These are phyloP conservation scores for Serendipita indica DNA, from an alignment of 768 basidiomycete species.

Conservation along the genomic window DNA sequence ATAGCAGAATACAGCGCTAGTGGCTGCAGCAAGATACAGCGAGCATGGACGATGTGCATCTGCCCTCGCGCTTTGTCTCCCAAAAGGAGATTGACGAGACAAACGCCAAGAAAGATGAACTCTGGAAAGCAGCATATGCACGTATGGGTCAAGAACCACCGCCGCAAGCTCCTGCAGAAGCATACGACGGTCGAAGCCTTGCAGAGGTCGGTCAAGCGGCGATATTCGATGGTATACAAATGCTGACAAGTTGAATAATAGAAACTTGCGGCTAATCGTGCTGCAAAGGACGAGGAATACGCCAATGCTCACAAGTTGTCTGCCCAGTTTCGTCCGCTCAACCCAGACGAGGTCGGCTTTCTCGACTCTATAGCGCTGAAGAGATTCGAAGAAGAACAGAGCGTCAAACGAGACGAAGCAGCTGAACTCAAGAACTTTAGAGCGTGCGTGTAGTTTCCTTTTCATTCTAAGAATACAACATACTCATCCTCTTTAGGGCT, in stretches of 20 bases:
- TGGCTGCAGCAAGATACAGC: no score
- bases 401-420: constrained; percentile 58
- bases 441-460: constrained; percentile 34
- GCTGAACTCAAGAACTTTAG: constrained; percentile 67
- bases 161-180: constrained; percentile 56
- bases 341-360: constrained; percentile 84
- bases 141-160: constrained; percentile 81
- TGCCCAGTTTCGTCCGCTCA: constrained; percentile 67
- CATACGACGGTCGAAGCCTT: constrained; percentile 70
- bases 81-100: constrained; percentile 64
- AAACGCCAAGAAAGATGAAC: constrained; percentile 52
- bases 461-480: background rate
- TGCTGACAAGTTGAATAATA: constrained; percentile 22
- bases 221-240: constrained; percentile 2
- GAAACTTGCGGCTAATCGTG: constrained; percentile 84
- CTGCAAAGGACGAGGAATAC: constrained; percentile 88
- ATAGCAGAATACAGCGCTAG: background rate
- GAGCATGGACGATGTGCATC: background rate
- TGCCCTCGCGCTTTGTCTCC: constrained; percentile 59
- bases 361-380: constrained; percentile 68
- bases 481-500: constrained; percentile 4
- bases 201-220: constrained; percentile 55
- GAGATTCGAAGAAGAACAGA: constrained; percentile 59
- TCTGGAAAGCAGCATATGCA: constrained; percentile 85
- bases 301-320: constrained; percentile 75